phyloP scores from a whole-genome alignment of 2,329 filamentous ascomycete genomes.

The Phialophora verrucosa region DNA sequence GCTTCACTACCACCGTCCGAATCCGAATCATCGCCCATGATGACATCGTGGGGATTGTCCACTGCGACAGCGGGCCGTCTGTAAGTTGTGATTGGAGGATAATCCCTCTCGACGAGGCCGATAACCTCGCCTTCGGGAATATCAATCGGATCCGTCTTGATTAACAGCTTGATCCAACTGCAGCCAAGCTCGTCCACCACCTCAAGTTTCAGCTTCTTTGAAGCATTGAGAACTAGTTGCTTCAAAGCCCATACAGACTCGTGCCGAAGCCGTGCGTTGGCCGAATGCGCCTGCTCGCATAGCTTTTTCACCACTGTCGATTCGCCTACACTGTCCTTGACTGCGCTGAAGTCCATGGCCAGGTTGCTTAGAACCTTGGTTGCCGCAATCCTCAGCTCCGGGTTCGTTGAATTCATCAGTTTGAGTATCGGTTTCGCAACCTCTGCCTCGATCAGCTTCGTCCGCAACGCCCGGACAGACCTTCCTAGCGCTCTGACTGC shows the following conservation, averaged over 20 bases:
- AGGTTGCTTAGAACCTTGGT: conserved; percentile 85
- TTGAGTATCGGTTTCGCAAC: conserved; percentile 77
- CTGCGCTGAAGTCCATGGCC: conserved; percentile 85
- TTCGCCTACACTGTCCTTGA: conserved; percentile 79
- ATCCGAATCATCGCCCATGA: conserved; percentile 44
- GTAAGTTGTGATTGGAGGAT: conserved; percentile 28
- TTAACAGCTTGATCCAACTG: conserved; percentile 79
- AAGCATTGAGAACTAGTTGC: conserved; percentile 77
- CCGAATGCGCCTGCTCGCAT: conserved; percentile 82
- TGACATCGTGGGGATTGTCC: conserved; percentile 25
- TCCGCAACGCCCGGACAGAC: conserved; percentile 82
- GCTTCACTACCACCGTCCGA: conserved; percentile 16
- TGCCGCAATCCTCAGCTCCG: conserved; percentile 83
- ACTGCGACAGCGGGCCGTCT: not conserved
- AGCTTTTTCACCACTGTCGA: conserved; percentile 76
- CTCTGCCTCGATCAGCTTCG: conserved; percentile 83
- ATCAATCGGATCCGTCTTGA: conserved; percentile 62
- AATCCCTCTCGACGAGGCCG: conserved; percentile 38
- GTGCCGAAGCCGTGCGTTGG: conserved; percentile 76
- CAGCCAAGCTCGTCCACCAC: conserved; percentile 78
- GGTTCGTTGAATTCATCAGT: conserved; percentile 74
- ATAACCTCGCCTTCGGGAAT: conserved; percentile 39
- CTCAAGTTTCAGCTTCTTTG: conserved; percentile 73
- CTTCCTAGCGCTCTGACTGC: conserved; percentile 80
- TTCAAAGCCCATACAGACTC: conserved; percentile 94